A percentile compares a stretch with the other conserved stretches of the same genome.
Evolutionary conservation across 805 yeast species (phyloP).

Genomic region (Saccharomyces jurei): DNA sequence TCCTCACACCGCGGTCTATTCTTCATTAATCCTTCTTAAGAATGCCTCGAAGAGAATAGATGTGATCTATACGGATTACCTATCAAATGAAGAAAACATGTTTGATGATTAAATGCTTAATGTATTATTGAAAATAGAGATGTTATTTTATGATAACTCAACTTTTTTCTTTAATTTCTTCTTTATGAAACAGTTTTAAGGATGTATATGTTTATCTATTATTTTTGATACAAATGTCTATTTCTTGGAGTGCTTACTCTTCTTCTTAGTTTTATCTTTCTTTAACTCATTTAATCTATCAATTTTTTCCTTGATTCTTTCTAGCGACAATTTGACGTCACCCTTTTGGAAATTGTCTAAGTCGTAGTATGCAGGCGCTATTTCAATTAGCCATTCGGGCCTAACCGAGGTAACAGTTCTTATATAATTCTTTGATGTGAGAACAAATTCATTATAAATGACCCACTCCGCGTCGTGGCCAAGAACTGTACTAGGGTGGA

Average conservation of each 20-base stretch:
- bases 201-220: neutral
- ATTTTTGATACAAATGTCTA: neutral
- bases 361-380: slow-evolving; percentile 61
- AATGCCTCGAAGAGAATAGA: neutral
- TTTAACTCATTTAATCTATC: slow-evolving; percentile 35
- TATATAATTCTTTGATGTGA: slow-evolving; percentile 87
- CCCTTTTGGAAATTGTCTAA: slow-evolving; percentile 60
- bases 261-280: slow-evolving; percentile 13
- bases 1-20: neutral
- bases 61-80: neutral
- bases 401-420: slow-evolving; percentile 86
- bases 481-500: slow-evolving; percentile 89
- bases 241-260: slow-evolving; percentile 19
- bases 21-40: neutral
- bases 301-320: slow-evolving; percentile 47
- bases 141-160: neutral
- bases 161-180: neutral
- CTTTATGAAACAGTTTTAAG: neutral
- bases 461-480: slow-evolving; percentile 91
- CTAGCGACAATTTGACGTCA: slow-evolving; percentile 61
- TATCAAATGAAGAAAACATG: neutral
- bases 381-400: slow-evolving; percentile 87
- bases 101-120: neutral
- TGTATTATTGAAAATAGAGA: neutral
- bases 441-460: slow-evolving; percentile 87